Evolutionary conservation across 129 eudicot genomes (phyloP).

Genomic region (Glebionis coronaria): DNA sequence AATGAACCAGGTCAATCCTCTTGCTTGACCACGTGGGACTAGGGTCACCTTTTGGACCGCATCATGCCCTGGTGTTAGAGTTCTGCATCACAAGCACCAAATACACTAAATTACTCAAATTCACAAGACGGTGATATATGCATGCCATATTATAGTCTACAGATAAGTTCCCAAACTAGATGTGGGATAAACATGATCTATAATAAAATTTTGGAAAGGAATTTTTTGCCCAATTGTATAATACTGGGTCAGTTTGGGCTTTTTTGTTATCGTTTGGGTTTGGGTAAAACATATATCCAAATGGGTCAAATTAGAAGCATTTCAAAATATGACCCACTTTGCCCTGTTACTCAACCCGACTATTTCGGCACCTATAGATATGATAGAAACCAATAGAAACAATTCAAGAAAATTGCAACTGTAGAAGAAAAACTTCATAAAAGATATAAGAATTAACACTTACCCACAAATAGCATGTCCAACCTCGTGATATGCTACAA

Average conservation of each 20-base stretch:
- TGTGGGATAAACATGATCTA: too few relatives aligned
- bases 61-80: conserved; percentile 95
- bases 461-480: conserved; percentile 99
- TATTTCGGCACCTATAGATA: neutral
- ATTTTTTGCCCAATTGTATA: too few relatives aligned
- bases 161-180: too few relatives aligned
- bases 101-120: neutral
- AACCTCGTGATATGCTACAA: conserved; percentile 96
- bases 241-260: too few relatives aligned
- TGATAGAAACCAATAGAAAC: neutral
- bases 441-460: conserved; percentile 6
- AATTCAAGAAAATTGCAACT: conserved; percentile 1
- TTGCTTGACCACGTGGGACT: conserved; percentile 97
- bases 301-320: too few relatives aligned
- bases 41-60: conserved; percentile 96
- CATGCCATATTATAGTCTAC: too few relatives aligned
- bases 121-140: too few relatives aligned
- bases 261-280: too few relatives aligned
- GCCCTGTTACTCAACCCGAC: neutral
- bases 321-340: too few relatives aligned
- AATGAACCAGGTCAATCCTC: conserved; percentile 93
- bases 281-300: too few relatives aligned
- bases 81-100: conserved; percentile 50
- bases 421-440: neutral
- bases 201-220: too few relatives aligned